A percentile compares a stretch with the other conserved stretches of the same genome.
These are phyloP conservation scores for Spergularia marina DNA, from an alignment of 148 eudicot species.

Conservation along the genomic window DNA sequence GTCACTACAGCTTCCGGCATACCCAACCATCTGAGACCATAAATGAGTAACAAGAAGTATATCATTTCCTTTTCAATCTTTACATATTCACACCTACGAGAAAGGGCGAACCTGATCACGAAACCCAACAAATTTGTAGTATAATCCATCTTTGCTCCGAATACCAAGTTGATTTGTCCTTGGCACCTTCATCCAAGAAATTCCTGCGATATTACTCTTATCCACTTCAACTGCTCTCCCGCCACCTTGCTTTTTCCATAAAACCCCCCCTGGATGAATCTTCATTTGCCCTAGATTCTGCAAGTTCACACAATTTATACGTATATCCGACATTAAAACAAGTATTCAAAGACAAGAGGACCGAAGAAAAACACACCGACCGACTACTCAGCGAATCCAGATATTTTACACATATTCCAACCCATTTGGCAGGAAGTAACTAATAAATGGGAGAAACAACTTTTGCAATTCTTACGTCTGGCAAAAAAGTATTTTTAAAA, in stretches of 20 bases:
- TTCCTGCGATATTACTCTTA: constrained; percentile 54
- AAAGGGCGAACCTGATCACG: constrained; percentile 63
- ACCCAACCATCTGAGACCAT: no score
- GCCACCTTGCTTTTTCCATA: constrained; percentile 97
- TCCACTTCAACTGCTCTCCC: constrained; percentile 91
- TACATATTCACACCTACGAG: not conserved
- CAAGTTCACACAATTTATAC: constrained; percentile 18
- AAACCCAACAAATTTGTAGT: constrained; percentile 87
- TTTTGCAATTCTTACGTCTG: not conserved
- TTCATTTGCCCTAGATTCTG: constrained; percentile 87
- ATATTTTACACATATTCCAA: not conserved
- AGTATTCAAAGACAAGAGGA: not conserved
- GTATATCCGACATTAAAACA: not conserved
- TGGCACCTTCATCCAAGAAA: constrained; percentile 95
- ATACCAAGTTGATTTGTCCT: constrained; percentile 87
- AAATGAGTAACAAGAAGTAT: no score
- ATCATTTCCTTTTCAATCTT: no score
- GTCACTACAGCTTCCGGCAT: no score
- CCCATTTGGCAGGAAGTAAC: not conserved
- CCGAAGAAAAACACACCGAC: not conserved
- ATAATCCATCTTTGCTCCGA: constrained; percentile 73
- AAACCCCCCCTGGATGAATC: constrained; percentile 69
- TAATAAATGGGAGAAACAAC: not conserved
- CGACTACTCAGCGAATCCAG: not conserved
- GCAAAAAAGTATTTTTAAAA: not conserved